phyloP scores from a whole-genome alignment of 1,284 basidiomycete species.

The Melampsora medusae region DNA sequence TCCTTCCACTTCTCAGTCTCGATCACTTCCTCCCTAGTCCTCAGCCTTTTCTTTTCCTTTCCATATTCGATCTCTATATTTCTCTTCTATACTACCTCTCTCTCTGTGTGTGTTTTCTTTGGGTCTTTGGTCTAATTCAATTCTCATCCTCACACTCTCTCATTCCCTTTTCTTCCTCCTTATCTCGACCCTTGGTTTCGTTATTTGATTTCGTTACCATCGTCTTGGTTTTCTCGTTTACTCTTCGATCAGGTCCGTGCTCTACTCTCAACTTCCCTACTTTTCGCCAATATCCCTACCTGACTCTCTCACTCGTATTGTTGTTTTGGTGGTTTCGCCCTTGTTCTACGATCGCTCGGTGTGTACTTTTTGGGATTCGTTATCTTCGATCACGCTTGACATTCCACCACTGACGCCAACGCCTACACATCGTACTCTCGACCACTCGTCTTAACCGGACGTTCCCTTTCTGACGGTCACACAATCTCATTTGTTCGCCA shows the following conservation, averaged over 20 bases:
- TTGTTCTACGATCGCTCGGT: neutral
- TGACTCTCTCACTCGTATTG: slow-evolving; percentile 6
- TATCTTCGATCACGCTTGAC: slow-evolving; percentile 23
- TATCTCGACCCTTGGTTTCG: slow-evolving; percentile 44
- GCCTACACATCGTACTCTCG: neutral
- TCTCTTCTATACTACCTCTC: slow-evolving; percentile 38
- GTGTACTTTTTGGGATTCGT: neutral
- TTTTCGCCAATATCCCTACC: slow-evolving; percentile 8
- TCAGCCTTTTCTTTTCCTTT: slow-evolving; percentile 54
- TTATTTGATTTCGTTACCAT: slow-evolving; percentile 18
- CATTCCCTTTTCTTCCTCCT: slow-evolving; percentile 46
- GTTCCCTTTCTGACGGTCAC: neutral
- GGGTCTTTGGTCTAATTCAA: slow-evolving; percentile 36
- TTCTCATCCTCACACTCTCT: slow-evolving; percentile 41
- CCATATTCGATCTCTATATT: slow-evolving; percentile 16
- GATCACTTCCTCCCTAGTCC: slow-evolving; percentile 39
- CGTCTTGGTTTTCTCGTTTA: too few species aligned
- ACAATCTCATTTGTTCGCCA: neutral
- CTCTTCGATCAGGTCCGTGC: too few species aligned
- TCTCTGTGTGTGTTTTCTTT: slow-evolving; percentile 47
- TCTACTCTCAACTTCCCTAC: slow-evolving; percentile 36
- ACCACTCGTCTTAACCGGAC: neutral
- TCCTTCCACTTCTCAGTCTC: slow-evolving; percentile 42
- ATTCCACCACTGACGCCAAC: slow-evolving; percentile 20
- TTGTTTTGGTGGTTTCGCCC: slow-evolving; percentile 9